These are phyloP conservation scores for Ceratocystis cubensis DNA, from an alignment of 2,329 filamentous ascomycete species.

Conservation along the genomic window DNA sequence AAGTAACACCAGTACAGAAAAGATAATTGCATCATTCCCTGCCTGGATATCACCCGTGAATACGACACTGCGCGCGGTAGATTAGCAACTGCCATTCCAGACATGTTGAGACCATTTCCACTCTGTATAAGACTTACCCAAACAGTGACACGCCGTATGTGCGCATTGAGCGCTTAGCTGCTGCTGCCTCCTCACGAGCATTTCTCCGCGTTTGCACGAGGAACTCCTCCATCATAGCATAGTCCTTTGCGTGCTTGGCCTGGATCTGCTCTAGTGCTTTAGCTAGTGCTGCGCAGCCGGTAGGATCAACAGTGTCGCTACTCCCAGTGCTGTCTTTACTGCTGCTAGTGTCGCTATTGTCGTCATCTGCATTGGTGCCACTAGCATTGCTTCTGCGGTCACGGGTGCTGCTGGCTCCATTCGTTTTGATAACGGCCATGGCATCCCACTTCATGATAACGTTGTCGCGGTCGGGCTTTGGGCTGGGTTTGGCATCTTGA, in stretches of 20 bases:
- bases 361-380: background rate
- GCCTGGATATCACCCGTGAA: background rate
- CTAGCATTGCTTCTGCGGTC: background rate
- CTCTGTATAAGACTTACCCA: conserved; percentile 2
- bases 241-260: background rate
- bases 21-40: background rate
- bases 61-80: background rate
- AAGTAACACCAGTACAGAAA: background rate
- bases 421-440: background rate
- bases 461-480: background rate
- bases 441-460: background rate
- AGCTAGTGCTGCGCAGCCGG: background rate
- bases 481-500: background rate
- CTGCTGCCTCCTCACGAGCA: background rate
- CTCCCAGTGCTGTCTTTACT: background rate
- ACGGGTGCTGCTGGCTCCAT: background rate
- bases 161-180: background rate
- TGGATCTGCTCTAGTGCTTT: background rate
- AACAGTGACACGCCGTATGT: conserved; percentile 1
- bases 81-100: background rate
- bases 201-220: background rate
- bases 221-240: conserved; percentile 5
- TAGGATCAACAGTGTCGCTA: background rate
- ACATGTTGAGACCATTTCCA: background rate
- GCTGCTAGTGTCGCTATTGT: background rate